phyloP scores from a whole-genome alignment of 176 grass and related monocot species.

The Themeda triandra region DNA sequence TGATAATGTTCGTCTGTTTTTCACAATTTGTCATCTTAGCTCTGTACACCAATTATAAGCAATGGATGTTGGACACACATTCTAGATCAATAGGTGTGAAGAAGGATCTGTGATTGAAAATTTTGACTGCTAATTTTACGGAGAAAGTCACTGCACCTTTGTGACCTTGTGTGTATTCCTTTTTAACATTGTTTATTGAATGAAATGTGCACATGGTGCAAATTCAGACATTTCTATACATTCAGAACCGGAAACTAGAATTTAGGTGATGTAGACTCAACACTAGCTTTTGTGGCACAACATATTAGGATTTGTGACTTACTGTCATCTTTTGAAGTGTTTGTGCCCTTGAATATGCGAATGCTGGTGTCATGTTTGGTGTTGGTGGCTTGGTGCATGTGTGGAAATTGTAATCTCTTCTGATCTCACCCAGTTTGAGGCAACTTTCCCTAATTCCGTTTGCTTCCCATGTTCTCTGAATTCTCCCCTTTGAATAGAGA shows the following conservation, averaged over 20 bases:
- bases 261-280: not conserved
- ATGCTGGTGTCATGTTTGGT: not conserved
- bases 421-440: not conserved
- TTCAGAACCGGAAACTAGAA: not conserved
- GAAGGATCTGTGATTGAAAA: constrained; percentile 62
- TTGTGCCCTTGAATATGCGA: not conserved
- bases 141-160: constrained; percentile 8
- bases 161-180: constrained; percentile 28
- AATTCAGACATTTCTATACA: constrained; percentile 4
- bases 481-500: not conserved
- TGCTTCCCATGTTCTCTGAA: not conserved
- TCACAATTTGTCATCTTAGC: constrained; percentile 73
- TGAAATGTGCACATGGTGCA: constrained; percentile 15
- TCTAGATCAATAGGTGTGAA: constrained; percentile 55
- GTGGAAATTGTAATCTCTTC: no score
- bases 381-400: no score
- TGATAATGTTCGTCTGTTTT: constrained; percentile 88
- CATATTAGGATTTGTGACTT: not conserved
- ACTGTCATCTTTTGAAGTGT: not conserved
- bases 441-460: not conserved
- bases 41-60: constrained; percentile 76
- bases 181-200: constrained; percentile 30
- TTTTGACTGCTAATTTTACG: constrained; percentile 22
- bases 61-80: constrained; percentile 62
- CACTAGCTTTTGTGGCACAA: not conserved